A percentile compares a stretch with the other conserved stretches of the same genome.
These are phyloP conservation scores for Funneliformis caledonium DNA, from an alignment of 371 early-diverging fungal genomes.

Conservation along the genomic window DNA sequence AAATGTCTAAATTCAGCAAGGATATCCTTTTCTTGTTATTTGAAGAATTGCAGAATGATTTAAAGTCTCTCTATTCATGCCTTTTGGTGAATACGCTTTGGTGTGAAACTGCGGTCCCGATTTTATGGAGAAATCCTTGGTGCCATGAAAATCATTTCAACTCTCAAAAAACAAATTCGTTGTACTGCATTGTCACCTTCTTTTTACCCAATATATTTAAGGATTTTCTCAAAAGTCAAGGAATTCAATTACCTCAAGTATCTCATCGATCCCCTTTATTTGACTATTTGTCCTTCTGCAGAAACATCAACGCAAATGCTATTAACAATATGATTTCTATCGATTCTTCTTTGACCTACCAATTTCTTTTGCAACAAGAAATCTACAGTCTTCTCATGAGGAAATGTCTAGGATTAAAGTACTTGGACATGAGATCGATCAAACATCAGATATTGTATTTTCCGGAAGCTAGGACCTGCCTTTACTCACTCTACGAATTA, in stretches of 20 bases:
- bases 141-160: background rate
- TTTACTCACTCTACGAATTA: no score
- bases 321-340: background rate
- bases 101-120: background rate
- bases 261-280: background rate
- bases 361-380: background rate
- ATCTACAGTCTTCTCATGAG: no score
- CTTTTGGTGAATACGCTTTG: conserved; percentile 13
- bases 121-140: conserved; percentile 23
- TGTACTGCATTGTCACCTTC: background rate
- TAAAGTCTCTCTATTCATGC: background rate
- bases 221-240: background rate
- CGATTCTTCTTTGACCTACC: background rate
- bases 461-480: no score
- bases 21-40: background rate
- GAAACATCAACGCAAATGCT: background rate
- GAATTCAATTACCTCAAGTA: background rate
- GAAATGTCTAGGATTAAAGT: no score
- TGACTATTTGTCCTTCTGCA: background rate
- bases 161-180: background rate
- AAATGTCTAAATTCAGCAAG: background rate
- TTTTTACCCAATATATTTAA: background rate
- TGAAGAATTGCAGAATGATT: background rate
- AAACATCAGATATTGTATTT: no score
- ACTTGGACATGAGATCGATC: no score